Conservation (phyloP, 2,329 filamentous ascomycete genomes). For the Didymella lethalis region DNA sequence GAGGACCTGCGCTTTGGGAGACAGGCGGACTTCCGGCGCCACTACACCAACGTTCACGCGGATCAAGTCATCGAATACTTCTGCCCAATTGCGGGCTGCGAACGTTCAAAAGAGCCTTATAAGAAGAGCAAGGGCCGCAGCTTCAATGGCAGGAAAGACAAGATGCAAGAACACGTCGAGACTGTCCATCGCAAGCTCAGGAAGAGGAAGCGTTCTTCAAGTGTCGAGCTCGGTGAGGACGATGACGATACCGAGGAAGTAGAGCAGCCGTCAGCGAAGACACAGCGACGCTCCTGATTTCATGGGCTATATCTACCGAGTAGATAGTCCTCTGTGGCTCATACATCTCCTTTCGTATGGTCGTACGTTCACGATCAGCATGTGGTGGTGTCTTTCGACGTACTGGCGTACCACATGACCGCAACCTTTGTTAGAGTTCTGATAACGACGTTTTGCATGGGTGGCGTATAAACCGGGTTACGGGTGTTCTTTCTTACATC, state of each 20-base stretch:
- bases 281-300: not conserved
- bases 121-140: slow-evolving; percentile 35
- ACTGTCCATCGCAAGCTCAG: slow-evolving; percentile 32
- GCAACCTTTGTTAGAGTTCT: not conserved
- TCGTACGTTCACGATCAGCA: not conserved
- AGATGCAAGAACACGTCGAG: slow-evolving; percentile 40
- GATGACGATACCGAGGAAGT: not conserved
- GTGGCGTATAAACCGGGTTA: too few relatives aligned
- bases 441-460: not conserved
- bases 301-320: not conserved
- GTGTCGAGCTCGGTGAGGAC: not conserved
- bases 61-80: slow-evolving; percentile 30
- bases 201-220: slow-evolving; percentile 10
- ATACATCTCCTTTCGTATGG: not conserved
- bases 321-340: not conserved
- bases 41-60: slow-evolving; percentile 34
- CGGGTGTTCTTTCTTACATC: not conserved
- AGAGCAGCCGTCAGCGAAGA: not conserved
- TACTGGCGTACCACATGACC: not conserved
- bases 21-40: slow-evolving; percentile 44
- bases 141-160: slow-evolving; percentile 43
- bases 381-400: not conserved
- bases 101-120: slow-evolving; percentile 24
- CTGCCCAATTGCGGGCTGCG: slow-evolving; percentile 33
- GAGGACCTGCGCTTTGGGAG: slow-evolving; percentile 35